A percentile compares a stretch with the other conserved stretches of the same genome.
phyloP scores from a whole-genome alignment of 2,329 filamentous ascomycete species.

The Ascochyta pisi region DNA sequence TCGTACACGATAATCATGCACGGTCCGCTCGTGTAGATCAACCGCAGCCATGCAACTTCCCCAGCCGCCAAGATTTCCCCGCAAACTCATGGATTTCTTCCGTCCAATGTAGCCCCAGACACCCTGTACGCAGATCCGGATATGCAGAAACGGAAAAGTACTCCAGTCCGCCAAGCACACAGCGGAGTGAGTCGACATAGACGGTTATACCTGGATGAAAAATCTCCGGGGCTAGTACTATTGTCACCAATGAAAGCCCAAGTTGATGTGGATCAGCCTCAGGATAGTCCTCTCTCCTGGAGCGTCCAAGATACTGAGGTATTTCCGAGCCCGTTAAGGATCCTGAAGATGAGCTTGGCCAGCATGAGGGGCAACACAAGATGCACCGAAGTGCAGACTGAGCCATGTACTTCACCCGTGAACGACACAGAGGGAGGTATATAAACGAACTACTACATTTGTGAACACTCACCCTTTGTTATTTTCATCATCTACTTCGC shows the following conservation, averaged over 20 bases:
- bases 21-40: too few species aligned
- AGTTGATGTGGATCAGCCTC: background rate
- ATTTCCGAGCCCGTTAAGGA: background rate
- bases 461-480: too few species aligned
- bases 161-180: background rate
- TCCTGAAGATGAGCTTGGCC: slow-evolving; percentile 3
- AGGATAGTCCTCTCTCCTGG: background rate
- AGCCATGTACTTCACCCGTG: background rate
- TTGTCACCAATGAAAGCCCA: background rate
- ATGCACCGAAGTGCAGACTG: background rate
- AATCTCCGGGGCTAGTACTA: background rate
- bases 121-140: background rate
- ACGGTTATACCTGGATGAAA: background rate
- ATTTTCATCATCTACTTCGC: background rate
- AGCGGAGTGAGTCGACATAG: background rate
- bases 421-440: background rate
- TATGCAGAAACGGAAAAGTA: slow-evolving; percentile 6
- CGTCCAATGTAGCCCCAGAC: slow-evolving; percentile 6
- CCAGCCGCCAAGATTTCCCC: slow-evolving; percentile 11
- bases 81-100: slow-evolving; percentile 8
- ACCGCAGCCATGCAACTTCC: too few species aligned
- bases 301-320: slow-evolving; percentile 1
- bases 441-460: background rate
- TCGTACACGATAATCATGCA: too few species aligned
- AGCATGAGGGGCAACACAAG: background rate